Evolutionary conservation across 2,329 filamentous ascomycete genomes (phyloP).

Genomic region (Beauveria sp.): DNA sequence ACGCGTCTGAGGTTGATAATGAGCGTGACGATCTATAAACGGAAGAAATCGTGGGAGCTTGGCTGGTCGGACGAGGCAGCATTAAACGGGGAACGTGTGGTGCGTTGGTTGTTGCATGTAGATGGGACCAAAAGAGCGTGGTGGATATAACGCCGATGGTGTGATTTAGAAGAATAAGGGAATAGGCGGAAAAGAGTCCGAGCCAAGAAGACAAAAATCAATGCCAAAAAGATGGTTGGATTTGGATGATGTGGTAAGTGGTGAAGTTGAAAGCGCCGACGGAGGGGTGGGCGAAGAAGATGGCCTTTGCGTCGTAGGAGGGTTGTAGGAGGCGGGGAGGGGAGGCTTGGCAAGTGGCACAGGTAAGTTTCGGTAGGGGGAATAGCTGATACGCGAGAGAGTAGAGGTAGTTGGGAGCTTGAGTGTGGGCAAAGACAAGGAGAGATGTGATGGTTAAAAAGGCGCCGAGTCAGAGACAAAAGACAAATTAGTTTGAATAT

Average conservation of each 20-base stretch:
- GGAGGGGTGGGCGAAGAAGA: neutral
- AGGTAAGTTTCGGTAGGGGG: neutral
- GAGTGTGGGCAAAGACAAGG: neutral
- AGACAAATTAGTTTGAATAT: neutral
- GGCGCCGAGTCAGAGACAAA: neutral
- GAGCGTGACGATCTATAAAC: neutral
- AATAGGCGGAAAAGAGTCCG: neutral
- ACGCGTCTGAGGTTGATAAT: neutral
- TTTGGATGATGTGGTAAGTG: neutral
- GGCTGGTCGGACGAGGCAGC: neutral
- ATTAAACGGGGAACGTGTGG: neutral
- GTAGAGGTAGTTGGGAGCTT: neutral
- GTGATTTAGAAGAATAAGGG: neutral
- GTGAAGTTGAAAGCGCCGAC: neutral
- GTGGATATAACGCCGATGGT: neutral
- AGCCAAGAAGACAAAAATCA: neutral
- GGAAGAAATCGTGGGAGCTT: neutral
- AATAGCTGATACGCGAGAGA: neutral
- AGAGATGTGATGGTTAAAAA: neutral
- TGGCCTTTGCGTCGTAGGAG: neutral
- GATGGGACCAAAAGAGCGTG: neutral
- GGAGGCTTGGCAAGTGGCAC: slow-evolving; percentile 4
- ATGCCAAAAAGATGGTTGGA: neutral
- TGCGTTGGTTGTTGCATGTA: neutral
- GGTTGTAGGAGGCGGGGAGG: neutral